Evolutionary conservation across 345 rosid species (phyloP).

Genomic region (Rubroshorea leprosula): DNA sequence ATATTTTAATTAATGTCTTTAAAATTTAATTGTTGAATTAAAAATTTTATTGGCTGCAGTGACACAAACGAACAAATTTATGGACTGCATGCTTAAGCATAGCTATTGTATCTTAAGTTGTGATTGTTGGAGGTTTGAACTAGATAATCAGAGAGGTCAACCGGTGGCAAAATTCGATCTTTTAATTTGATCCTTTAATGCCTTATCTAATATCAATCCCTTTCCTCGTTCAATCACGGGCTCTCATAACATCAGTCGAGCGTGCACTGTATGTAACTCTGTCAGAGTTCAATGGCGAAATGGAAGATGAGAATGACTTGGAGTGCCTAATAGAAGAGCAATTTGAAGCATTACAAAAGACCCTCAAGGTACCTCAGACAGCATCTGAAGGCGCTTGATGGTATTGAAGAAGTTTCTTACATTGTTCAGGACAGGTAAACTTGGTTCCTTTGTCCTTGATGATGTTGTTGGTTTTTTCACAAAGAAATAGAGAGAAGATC

Average conservation of each 20-base stretch:
- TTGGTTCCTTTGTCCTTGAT: constrained; percentile 81
- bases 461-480: constrained; percentile 66
- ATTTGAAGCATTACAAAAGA: constrained; percentile 69
- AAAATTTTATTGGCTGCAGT: too few relatives aligned
- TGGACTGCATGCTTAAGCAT: too few relatives aligned
- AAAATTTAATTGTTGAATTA: too few relatives aligned
- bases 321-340: constrained; percentile 75
- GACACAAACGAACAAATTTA: too few relatives aligned
- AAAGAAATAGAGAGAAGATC: too few relatives aligned
- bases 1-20: too few relatives aligned
- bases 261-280: constrained; percentile 40
- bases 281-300: constrained; percentile 59
- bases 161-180: too few relatives aligned
- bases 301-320: constrained; percentile 71
- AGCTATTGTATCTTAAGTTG: background rate
- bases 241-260: constrained; percentile 57
- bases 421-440: constrained; percentile 80
- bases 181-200: background rate
- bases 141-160: background rate
- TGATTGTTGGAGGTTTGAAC: background rate
- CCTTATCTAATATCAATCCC: background rate
- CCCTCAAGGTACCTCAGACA: constrained; percentile 62
- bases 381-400: constrained; percentile 75
- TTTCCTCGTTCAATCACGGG: constrained; percentile 33
- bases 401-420: constrained; percentile 87